These are phyloP conservation scores for Penicillium sp. DNA, from an alignment of 2,329 filamentous ascomycete genomes.

Conservation along the genomic window DNA sequence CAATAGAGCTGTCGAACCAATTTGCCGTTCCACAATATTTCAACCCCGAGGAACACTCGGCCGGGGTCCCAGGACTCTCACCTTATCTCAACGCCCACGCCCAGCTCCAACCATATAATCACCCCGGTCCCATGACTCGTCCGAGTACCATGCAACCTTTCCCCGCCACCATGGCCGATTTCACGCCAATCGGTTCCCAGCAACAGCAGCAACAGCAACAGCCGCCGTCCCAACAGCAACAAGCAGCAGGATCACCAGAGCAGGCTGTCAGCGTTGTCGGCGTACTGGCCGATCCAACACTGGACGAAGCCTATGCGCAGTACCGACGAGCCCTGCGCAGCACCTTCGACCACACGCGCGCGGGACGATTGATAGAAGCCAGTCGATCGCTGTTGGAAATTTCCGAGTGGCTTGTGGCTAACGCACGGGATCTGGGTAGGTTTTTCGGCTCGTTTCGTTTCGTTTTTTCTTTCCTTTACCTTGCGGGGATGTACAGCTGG, in stretches of 20 bases:
- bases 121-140: conserved; percentile 62
- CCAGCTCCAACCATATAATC: conserved; percentile 63
- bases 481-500: conserved; percentile 3
- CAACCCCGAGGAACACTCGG: conserved; percentile 65
- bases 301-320: conserved; percentile 70
- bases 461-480: neutral
- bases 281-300: conserved; percentile 47
- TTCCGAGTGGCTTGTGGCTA: conserved; percentile 69
- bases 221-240: conserved; percentile 28
- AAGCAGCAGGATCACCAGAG: neutral
- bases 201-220: conserved; percentile 40
- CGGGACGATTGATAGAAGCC: conserved; percentile 64
- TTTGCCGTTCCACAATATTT: conserved; percentile 79
- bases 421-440: conserved; percentile 69
- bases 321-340: conserved; percentile 61
- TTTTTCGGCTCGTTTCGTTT: conserved; percentile 30
- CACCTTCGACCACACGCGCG: conserved; percentile 73
- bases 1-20: conserved; percentile 71
- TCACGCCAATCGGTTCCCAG: conserved; percentile 39
- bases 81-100: conserved; percentile 69
- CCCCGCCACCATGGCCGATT: conserved; percentile 58
- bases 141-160: conserved; percentile 57
- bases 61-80: conserved; percentile 60
- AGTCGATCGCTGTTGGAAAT: conserved; percentile 63
- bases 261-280: neutral